Base-by-base conservation (phyloP, 768 basidiomycete genomes). In the Panellus pusillus region DNA sequence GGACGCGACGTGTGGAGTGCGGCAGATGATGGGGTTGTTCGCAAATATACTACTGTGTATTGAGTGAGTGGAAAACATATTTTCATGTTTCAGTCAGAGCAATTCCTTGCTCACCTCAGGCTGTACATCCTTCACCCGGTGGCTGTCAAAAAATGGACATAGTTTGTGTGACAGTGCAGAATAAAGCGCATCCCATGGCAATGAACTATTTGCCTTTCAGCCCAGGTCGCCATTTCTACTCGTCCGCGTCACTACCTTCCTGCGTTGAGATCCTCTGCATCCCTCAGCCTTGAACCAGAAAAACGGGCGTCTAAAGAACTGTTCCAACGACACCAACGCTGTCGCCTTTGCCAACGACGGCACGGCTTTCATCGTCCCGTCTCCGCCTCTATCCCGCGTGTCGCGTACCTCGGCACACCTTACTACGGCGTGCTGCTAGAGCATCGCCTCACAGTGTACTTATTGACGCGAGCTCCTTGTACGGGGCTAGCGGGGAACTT, bases 11-110 rank as follows among this genome's bases (percentile, higher is more conserved):
- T 83, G 4, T 84, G 83, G 83, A 79, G 70, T 50, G 82, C 81
- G 9, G 78, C 80, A 40, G 83, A 87, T 58, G 86, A 87, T 69
- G 83, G 82, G 0, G 63, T 85, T 32, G 82, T 87, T 27, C 50
- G 58, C 8, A 44, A 36, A 24, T 60, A 60, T 44, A 37, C 29
- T 9, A n/a, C 44, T 32, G 50, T 24, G 8, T 45, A 11, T n/a
- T 40, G 32, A 35, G 3, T 14, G 8, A 35, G 7, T 35, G 32
- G 6, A 11, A 35, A 35, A 8, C 8, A 7, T 35, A 24, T 35
- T 7, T 35, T 35, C 11, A 35, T 35, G 14, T 35, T 35, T 14
- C 32, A 35, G 32, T 24, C 6, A 8, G 2, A 35, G 32, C 32
- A 14, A 7, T 14, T 35, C 11, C 32, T 35, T 14, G 32, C 32